Evolutionary conservation across 768 basidiomycete species (phyloP).

Genomic region (Ramaria rubella): DNA sequence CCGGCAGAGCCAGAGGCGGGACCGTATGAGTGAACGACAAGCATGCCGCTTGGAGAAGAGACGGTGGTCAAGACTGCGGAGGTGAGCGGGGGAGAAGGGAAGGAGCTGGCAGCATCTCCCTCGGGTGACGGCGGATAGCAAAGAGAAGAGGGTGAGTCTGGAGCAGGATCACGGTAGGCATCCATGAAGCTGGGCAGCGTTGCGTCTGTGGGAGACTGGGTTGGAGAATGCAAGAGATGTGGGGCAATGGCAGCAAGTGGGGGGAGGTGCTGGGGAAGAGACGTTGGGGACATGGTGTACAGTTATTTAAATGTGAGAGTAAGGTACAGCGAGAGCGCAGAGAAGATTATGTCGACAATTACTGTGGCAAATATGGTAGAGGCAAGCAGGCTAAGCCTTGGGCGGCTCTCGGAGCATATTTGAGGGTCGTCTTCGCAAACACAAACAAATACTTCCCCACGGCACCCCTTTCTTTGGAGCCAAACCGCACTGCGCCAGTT

Average conservation of each 20-base stretch:
- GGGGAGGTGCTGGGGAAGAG: neutral
- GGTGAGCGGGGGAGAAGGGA: neutral
- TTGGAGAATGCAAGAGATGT: slow-evolving; percentile 5
- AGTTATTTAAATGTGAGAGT: neutral
- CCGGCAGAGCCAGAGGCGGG: slow-evolving; percentile 60
- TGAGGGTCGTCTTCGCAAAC: no score
- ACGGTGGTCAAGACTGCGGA: slow-evolving; percentile 21
- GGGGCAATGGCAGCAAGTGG: slow-evolving; percentile 8
- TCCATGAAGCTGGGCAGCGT: slow-evolving; percentile 7
- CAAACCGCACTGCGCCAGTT: neutral
- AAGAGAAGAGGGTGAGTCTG: neutral
- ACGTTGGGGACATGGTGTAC: slow-evolving; percentile 9
- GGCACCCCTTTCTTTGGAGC: neutral
- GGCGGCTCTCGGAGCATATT: no score
- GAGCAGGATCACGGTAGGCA: neutral
- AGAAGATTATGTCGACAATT: neutral
- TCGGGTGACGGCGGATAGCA: neutral
- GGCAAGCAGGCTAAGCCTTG: no score
- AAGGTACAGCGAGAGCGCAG: neutral
- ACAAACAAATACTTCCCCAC: slow-evolving; percentile 5
- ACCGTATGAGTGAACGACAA: slow-evolving; percentile 59
- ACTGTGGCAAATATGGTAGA: no score
- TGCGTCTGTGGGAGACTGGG: neutral
- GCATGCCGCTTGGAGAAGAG: slow-evolving; percentile 45
- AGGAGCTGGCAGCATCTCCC: neutral